Evolutionary conservation across 2,329 filamentous ascomycete genomes (phyloP).

Genomic region (Neonectria hederae): DNA sequence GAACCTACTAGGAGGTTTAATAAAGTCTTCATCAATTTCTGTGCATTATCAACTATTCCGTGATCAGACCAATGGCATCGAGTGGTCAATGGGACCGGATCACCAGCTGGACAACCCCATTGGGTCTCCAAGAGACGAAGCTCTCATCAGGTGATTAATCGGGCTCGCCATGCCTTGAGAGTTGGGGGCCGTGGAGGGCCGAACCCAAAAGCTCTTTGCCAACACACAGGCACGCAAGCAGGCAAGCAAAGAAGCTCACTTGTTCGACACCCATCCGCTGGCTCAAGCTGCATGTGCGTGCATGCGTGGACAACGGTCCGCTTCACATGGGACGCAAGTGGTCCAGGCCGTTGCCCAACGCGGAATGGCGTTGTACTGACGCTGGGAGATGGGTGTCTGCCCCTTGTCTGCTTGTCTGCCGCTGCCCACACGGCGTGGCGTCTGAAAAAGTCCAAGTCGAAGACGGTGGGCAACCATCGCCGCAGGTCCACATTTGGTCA

Average conservation of each 20-base stretch:
- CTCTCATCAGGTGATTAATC: slow-evolving; percentile 4
- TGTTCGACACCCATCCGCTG: slow-evolving; percentile 25
- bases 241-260: slow-evolving; percentile 21
- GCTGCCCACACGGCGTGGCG: slow-evolving; percentile 28
- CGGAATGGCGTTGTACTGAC: slow-evolving; percentile 20
- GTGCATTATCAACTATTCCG: slow-evolving; percentile 13
- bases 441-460: slow-evolving; percentile 2
- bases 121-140: not conserved
- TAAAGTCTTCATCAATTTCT: slow-evolving; percentile 1
- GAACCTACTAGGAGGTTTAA: slow-evolving; percentile 4
- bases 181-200: slow-evolving; percentile 1
- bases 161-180: not conserved
- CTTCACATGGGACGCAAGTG: slow-evolving; percentile 36
- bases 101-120: slow-evolving; percentile 4
- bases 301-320: slow-evolving; percentile 37
- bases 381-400: slow-evolving; percentile 8
- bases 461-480: slow-evolving; percentile 8
- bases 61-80: slow-evolving; percentile 13
- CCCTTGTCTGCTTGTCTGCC: slow-evolving; percentile 11
- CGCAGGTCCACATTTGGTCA: slow-evolving; percentile 21
- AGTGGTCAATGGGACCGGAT: slow-evolving; percentile 5
- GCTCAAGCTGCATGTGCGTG: slow-evolving; percentile 36
- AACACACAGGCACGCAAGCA: slow-evolving; percentile 7
- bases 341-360: slow-evolving; percentile 20
- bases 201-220: slow-evolving; percentile 14